phyloP scores from a whole-genome alignment of 768 basidiomycete genomes.

The Russula olivacea region DNA sequence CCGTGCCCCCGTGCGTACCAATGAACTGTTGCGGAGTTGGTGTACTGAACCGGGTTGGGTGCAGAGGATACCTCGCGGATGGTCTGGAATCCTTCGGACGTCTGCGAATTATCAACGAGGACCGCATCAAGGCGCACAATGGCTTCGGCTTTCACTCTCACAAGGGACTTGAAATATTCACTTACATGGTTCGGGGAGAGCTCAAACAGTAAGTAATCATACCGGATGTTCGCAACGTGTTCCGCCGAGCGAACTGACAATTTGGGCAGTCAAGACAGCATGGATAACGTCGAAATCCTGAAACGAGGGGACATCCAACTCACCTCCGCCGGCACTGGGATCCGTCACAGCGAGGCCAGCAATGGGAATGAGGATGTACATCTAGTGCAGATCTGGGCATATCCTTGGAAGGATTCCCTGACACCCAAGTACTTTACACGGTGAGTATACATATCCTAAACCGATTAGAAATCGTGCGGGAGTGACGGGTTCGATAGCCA shows the following conservation, averaged over 20 bases:
- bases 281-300: conserved; percentile 87
- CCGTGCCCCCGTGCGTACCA: conserved; percentile 51
- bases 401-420: conserved; percentile 45
- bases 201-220: conserved; percentile 64
- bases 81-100: conserved; percentile 58
- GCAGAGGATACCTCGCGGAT: conserved; percentile 49
- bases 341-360: conserved; percentile 70
- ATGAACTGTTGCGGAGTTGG: neutral
- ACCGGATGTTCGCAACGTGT: neutral
- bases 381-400: conserved; percentile 69
- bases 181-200: conserved; percentile 73
- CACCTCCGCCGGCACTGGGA: conserved; percentile 89
- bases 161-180: conserved; percentile 87
- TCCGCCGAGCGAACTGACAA: neutral
- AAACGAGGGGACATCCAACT: conserved; percentile 87
- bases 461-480: neutral
- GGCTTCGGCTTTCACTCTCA: conserved; percentile 88
- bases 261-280: conserved; percentile 68
- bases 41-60: neutral
- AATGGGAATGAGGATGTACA: conserved; percentile 45
- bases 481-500: conserved; percentile 34
- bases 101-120: conserved; percentile 90
- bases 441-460: conserved; percentile 28
- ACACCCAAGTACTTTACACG: conserved; percentile 82
- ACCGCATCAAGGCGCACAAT: conserved; percentile 64